These are phyloP conservation scores for Lophiotrema nucula DNA, from an alignment of 495 filamentous ascomycete genomes.

Conservation along the genomic window DNA sequence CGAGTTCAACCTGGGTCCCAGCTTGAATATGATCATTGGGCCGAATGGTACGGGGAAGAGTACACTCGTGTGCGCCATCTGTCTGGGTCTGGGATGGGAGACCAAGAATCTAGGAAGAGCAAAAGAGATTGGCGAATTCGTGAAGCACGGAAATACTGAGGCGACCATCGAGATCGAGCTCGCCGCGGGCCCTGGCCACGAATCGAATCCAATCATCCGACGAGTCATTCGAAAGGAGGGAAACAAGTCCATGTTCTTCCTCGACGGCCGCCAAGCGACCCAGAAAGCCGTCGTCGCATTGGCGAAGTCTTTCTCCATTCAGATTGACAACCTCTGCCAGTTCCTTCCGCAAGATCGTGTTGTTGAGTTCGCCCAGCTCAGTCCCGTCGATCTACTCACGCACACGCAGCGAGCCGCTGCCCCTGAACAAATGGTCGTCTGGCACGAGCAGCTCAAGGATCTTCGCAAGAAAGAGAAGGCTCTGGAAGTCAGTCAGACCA, in stretches of 20 bases:
- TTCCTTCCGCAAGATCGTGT: slow-evolving; percentile 97
- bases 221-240: slow-evolving; percentile 76
- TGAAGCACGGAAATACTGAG: slow-evolving; percentile 80
- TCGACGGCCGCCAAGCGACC: slow-evolving; percentile 61
- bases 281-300: slow-evolving; percentile 63
- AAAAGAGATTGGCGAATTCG: slow-evolving; percentile 80
- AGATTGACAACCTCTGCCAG: slow-evolving; percentile 96
- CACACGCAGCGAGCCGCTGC: slow-evolving; percentile 88
- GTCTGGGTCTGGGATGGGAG: slow-evolving; percentile 83
- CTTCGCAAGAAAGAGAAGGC: slow-evolving; percentile 68
- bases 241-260: slow-evolving; percentile 69
- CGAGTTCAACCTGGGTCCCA: slow-evolving; percentile 86
- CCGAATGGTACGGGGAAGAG: slow-evolving; percentile 98
- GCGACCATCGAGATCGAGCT: slow-evolving; percentile 90
- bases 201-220: slow-evolving; percentile 67
- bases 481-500: slow-evolving; percentile 56
- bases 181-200: slow-evolving; percentile 50
- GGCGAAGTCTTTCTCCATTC: slow-evolving; percentile 70
- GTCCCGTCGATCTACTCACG: slow-evolving; percentile 76
- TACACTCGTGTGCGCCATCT: slow-evolving; percentile 96
- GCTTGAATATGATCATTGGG: slow-evolving; percentile 97
- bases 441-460: slow-evolving; percentile 71
- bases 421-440: slow-evolving; percentile 71
- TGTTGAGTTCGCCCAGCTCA: slow-evolving; percentile 85
- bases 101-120: slow-evolving; percentile 78